Percentiles rank a stretch among this genome's conserved stretches.
phyloP scores from a whole-genome alignment of 352 stramenopile species.

The Globisporangium camurandrum region DNA sequence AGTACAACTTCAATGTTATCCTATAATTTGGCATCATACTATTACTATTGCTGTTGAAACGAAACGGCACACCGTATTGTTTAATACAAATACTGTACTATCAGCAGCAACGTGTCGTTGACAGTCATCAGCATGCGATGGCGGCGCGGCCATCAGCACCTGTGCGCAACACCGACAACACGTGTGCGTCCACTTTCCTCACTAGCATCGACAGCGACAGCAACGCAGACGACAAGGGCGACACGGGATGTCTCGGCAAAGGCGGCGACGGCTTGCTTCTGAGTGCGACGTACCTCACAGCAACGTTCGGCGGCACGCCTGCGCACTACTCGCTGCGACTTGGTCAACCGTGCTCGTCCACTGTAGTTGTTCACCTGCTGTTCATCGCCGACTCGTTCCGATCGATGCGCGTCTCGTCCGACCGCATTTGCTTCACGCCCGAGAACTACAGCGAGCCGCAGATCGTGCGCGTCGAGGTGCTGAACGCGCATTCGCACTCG shows the following conservation, averaged over 20 bases:
- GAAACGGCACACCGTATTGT: no score
- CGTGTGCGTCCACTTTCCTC: no score
- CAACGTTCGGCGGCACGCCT: constrained; percentile 46
- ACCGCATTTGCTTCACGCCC: constrained; percentile 67
- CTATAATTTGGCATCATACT: no score
- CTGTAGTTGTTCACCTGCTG: constrained; percentile 64
- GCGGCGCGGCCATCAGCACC: no score
- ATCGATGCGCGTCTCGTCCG: constrained; percentile 44
- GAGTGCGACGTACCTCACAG: constrained; percentile 41
- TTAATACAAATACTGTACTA: no score
- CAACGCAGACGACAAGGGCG: background rate
- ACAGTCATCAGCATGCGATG: no score
- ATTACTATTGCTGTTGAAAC: no score
- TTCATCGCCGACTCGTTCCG: constrained; percentile 32
- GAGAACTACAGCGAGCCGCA: constrained; percentile 48
- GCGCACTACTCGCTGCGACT: constrained; percentile 57
- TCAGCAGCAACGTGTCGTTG: no score
- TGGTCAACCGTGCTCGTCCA: constrained; percentile 42
- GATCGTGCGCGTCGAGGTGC: constrained; percentile 50
- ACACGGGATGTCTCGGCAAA: constrained; percentile 1
- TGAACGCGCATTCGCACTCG: constrained; percentile 34
- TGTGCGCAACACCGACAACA: no score
- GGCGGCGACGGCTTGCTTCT: constrained; percentile 13
- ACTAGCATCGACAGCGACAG: no score
- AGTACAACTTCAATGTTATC: no score